These are phyloP conservation scores for Colletotrichum lini DNA, from an alignment of 2,329 filamentous ascomycete species.

Conservation along the genomic window DNA sequence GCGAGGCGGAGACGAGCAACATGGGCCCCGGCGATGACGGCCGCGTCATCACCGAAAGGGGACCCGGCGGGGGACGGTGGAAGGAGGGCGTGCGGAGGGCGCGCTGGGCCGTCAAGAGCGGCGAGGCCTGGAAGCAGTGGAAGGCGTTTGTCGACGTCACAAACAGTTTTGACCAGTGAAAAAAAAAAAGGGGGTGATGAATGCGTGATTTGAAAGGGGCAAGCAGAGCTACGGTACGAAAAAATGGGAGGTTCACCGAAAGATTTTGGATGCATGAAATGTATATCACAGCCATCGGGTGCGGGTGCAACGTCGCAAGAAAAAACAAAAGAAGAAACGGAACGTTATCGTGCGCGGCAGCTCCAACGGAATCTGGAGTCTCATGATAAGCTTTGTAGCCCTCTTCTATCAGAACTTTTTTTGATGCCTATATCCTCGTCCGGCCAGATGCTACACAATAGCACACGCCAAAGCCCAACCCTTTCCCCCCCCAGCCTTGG, in stretches of 20 bases:
- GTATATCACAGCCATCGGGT: slow-evolving; percentile 23
- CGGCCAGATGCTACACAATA: slow-evolving; percentile 6
- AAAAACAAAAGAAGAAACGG: background rate
- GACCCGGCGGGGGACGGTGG: slow-evolving; percentile 90
- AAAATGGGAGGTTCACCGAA: background rate
- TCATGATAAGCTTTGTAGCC: slow-evolving; percentile 36
- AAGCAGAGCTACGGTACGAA: background rate
- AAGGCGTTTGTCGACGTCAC: slow-evolving; percentile 87
- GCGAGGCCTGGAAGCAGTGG: slow-evolving; percentile 88
- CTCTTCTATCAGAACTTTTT: slow-evolving; percentile 41
- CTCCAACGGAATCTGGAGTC: slow-evolving; percentile 29
- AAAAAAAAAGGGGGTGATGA: too few relatives aligned
- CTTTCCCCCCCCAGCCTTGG: slow-evolving; percentile 14
- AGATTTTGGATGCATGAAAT: background rate
- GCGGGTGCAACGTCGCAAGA: slow-evolving; percentile 1
- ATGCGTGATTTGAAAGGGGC: too few relatives aligned
- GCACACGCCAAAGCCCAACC: slow-evolving; percentile 4
- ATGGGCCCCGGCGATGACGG: slow-evolving; percentile 88
- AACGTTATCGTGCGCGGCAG: background rate
- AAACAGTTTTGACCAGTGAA: slow-evolving; percentile 61
- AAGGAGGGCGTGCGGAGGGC: slow-evolving; percentile 93
- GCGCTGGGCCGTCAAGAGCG: slow-evolving; percentile 88
- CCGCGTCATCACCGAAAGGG: slow-evolving; percentile 83
- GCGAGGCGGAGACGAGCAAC: slow-evolving; percentile 83
- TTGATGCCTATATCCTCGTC: slow-evolving; percentile 32